Percentiles rank a stretch among this genome's conserved stretches.
phyloP scores from a whole-genome alignment of 2,329 filamentous ascomycete species.

The Pestalotiopsis sp. region DNA sequence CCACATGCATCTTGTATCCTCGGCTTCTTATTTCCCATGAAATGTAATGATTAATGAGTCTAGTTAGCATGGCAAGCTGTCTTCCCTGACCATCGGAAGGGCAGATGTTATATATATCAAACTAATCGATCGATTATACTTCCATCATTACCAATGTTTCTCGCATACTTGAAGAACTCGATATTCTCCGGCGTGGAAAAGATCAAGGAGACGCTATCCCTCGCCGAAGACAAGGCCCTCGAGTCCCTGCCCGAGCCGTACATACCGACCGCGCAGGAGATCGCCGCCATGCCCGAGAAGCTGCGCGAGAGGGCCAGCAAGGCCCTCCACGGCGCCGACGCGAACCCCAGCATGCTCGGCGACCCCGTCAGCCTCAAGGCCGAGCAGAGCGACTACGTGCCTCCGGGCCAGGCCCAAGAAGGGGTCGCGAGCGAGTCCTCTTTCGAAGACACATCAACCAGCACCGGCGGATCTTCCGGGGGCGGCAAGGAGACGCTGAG shows the following conservation, averaged over 20 bases:
- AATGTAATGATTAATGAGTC: slow-evolving; percentile 11
- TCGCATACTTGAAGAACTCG: not conserved
- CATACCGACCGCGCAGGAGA: not conserved
- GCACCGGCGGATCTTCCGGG: not conserved
- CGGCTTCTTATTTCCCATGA: not conserved
- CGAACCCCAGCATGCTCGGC: slow-evolving; percentile 40
- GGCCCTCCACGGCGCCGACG: slow-evolving; percentile 30
- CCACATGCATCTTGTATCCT: slow-evolving; percentile 2
- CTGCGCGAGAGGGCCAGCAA: slow-evolving; percentile 31
- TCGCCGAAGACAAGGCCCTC: slow-evolving; percentile 14
- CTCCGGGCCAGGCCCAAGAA: slow-evolving; percentile 26
- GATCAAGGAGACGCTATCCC: not conserved
- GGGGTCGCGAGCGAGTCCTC: slow-evolving; percentile 14
- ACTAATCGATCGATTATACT: not conserved
- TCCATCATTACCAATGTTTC: not conserved
- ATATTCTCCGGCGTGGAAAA: not conserved
- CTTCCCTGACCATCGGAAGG: not conserved
- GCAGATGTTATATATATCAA: not conserved
- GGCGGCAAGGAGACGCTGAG: slow-evolving; percentile 17
- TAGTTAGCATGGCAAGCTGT: not conserved
- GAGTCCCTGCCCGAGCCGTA: slow-evolving; percentile 15
- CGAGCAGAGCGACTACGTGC: slow-evolving; percentile 34
- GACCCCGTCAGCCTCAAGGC: slow-evolving; percentile 43
- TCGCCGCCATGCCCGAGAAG: slow-evolving; percentile 25
- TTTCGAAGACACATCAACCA: not conserved